Percentiles rank a stretch among this genome's conserved stretches.
Evolutionary conservation across 2,329 filamentous ascomycete genomes (phyloP).

Genomic region (Alternaria angustiovoidea): DNA sequence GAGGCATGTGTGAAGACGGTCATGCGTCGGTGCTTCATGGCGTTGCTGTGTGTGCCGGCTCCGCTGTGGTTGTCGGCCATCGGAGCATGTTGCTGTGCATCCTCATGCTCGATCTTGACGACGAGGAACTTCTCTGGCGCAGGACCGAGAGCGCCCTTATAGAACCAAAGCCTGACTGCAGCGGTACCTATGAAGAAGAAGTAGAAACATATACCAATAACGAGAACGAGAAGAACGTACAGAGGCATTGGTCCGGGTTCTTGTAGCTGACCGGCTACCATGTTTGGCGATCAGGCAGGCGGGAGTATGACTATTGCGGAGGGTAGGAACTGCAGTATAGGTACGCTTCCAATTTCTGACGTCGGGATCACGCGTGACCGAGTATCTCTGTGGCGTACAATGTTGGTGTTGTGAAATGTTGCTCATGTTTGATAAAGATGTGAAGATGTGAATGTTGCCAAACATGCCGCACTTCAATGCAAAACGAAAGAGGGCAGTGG

Average conservation of each 20-base stretch:
- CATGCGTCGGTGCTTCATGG: neutral
- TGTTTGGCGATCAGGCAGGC: neutral
- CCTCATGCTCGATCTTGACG: conserved; percentile 9
- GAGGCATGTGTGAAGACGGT: conserved; percentile 3
- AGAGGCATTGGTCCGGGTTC: conserved; percentile 10
- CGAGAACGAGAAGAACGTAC: conserved; percentile 28
- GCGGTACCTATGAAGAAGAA: conserved; percentile 31
- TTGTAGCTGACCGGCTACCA: neutral
- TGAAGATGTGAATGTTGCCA: neutral
- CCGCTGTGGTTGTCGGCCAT: neutral
- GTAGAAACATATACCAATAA: conserved; percentile 25
- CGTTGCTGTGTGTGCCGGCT: neutral
- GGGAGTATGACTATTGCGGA: neutral
- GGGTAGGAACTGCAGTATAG: neutral
- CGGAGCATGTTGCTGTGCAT: neutral
- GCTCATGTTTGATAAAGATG: neutral
- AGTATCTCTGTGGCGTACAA: neutral
- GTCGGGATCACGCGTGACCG: neutral
- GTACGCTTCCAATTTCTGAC: neutral
- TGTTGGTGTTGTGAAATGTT: neutral
- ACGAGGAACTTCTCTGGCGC: conserved; percentile 31
- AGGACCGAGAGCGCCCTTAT: conserved; percentile 32
- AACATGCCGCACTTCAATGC: neutral
- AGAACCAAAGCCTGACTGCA: conserved; percentile 36
- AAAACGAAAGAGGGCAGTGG: neutral